Evolutionary conservation across 352 stramenopile species (phyloP).

Genomic region (Phytopythium aichiense): DNA sequence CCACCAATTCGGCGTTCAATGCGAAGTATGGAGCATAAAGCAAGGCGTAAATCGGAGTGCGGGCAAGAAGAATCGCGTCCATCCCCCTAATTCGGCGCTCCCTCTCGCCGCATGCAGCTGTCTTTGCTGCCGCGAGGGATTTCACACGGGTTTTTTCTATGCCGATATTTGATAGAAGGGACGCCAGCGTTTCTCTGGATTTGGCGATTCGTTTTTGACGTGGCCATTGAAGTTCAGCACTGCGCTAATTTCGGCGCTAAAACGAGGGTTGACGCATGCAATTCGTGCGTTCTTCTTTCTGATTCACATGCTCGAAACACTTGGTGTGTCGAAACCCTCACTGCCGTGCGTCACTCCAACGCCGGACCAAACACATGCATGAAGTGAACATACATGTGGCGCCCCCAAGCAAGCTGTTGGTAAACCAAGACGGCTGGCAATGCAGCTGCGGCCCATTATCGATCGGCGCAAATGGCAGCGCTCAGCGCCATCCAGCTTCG

Average conservation of each 20-base stretch:
- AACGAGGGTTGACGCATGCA: not conserved
- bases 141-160: not conserved
- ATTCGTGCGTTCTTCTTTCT: not conserved
- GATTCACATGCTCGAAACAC: too few species aligned
- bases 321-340: too few species aligned
- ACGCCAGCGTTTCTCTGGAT: not conserved
- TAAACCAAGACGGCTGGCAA: too few species aligned
- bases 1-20: not conserved
- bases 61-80: too few species aligned
- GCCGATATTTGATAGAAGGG: not conserved
- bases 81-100: not conserved
- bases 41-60: not conserved
- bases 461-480: too few species aligned
- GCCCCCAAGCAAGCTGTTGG: too few species aligned
- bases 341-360: not conserved
- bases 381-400: too few species aligned
- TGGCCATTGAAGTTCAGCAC: not conserved
- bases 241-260: too few species aligned
- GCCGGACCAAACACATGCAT: not conserved
- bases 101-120: not conserved
- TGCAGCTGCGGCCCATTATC: too few species aligned
- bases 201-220: not conserved
- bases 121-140: not conserved
- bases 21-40: not conserved
- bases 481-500: too few species aligned